Base-by-base conservation (phyloP, 1,139 yeast species). In the Blastobotrys indianensis region DNA sequence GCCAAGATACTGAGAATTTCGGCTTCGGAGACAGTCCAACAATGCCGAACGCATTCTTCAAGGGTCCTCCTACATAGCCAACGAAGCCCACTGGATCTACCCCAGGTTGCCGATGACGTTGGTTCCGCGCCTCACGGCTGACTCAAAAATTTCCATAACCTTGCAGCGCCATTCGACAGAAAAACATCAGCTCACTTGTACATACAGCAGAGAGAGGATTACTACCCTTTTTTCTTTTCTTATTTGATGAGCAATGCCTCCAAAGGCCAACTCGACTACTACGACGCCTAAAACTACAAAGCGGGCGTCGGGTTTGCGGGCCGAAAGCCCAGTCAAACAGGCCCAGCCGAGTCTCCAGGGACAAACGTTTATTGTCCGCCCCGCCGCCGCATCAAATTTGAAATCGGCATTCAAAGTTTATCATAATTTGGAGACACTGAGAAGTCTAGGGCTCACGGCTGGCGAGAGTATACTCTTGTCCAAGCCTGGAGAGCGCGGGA, bases 381-480 rank as follows among this genome's bases (percentile, higher is more conserved):
- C 94, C 0, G 62, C 74, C 1, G 53, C 64, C 0, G 51, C 51
- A 8, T 49, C 55, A 4, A 60, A 64, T 8, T 47, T 62, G 16
- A 69, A 69, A 44, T 56, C 69, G 13, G 41, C 44, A 17, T 45
- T 74, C 23, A 75, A 74, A 49, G 74, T 76, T 0, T 72, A 67
- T 41, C 58, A 84, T 2, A 74, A 80, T 46, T 70, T 77, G 1
- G 76, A 76, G 2, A 69, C 80, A 1, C 62, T 82, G 23, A 70
- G 75, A 40, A 76, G 75, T 0, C 60, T 77, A 31, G 88, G 79
- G 12, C 63, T 82, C 39, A 59, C 65, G 1, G 66, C 68, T 8
- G 88, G 87, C 0, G 71, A 76, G 2, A 66, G 83, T 52, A 76
- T 84, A 1, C 64, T 72, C 40, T 52, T 85, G 0, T 57, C 70